Percentiles rank a stretch among this genome's conserved stretches.
phyloP scores from a whole-genome alignment of 768 basidiomycete species.

The Amanita jacksonii region DNA sequence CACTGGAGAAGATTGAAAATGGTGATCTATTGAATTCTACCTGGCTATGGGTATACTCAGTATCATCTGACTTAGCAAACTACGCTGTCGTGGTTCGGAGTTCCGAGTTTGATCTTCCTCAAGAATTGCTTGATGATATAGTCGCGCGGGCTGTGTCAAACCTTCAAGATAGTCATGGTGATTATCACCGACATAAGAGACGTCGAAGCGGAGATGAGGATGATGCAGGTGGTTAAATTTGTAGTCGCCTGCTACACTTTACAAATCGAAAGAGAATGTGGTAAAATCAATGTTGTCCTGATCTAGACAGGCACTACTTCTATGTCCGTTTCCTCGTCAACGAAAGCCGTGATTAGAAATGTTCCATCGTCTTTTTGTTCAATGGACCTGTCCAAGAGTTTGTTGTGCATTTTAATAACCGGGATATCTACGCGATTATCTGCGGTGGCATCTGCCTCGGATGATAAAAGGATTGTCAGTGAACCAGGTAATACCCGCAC shows the following conservation, averaged over 20 bases:
- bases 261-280: background rate
- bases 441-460: background rate
- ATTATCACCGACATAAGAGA: constrained; percentile 8
- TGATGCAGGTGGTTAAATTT: background rate
- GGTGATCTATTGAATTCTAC: constrained; percentile 36
- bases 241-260: no score
- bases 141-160: constrained; percentile 40
- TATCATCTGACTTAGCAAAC: constrained; percentile 34
- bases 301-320: background rate
- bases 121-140: constrained; percentile 61
- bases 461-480: constrained; percentile 1
- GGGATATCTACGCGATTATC: background rate
- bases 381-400: background rate
- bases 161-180: constrained; percentile 12
- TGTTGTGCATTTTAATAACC: background rate
- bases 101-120: constrained; percentile 64
- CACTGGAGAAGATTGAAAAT: constrained; percentile 91
- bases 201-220: constrained; percentile 1
- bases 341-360: background rate
- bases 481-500: background rate
- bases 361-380: background rate
- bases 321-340: constrained; percentile 3
- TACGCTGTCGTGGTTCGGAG: constrained; percentile 65
- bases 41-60: constrained; percentile 2
- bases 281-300: background rate